phyloP scores from a whole-genome alignment of 2,329 filamentous ascomycete genomes.

The Bipolaris oryzae region DNA sequence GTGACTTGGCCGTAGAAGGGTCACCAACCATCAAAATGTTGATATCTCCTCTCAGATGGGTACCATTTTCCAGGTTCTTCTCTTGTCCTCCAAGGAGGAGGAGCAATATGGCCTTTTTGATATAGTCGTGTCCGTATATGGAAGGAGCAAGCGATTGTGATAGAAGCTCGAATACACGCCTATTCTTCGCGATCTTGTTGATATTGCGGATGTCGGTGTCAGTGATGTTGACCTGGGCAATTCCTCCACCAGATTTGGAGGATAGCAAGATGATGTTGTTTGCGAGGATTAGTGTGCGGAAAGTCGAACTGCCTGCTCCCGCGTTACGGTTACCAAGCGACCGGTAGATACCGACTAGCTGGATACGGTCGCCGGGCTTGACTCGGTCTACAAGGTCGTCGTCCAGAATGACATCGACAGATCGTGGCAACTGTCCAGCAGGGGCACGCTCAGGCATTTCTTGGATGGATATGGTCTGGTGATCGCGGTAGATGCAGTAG shows the following conservation, averaged over 20 bases:
- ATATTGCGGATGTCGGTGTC: constrained; percentile 98
- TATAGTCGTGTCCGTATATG: constrained; percentile 95
- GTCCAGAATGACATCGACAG: constrained; percentile 95
- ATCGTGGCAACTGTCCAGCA: constrained; percentile 90
- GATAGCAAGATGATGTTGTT: constrained; percentile 95
- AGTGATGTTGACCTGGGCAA: constrained; percentile 89
- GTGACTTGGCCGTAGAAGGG: constrained; percentile 98
- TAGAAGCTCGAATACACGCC: constrained; percentile 87
- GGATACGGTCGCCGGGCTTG: constrained; percentile 94
- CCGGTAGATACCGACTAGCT: constrained; percentile 94
- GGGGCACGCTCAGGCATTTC: constrained; percentile 98
- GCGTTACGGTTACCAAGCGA: constrained; percentile 95
- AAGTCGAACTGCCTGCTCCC: constrained; percentile 86
- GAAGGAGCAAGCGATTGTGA: constrained; percentile 94
- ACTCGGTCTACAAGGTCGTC: constrained; percentile 94
- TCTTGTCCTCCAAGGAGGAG: constrained; percentile 96
- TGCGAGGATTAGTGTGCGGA: constrained; percentile 90
- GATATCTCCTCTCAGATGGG: constrained; percentile 96
- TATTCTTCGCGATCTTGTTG: constrained; percentile 95
- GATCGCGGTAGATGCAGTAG: constrained; percentile 92
- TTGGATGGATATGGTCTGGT: constrained; percentile 97
- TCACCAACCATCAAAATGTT: constrained; percentile 99
- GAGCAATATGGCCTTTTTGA: constrained; percentile 95
- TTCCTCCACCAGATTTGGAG: constrained; percentile 92
- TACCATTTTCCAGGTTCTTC: constrained; percentile 98